Percentiles rank a stretch among this genome's conserved stretches.
These are phyloP conservation scores for Tripidium arundinaceum DNA, from an alignment of 202 grass and related monocot genomes.

Conservation along the genomic window DNA sequence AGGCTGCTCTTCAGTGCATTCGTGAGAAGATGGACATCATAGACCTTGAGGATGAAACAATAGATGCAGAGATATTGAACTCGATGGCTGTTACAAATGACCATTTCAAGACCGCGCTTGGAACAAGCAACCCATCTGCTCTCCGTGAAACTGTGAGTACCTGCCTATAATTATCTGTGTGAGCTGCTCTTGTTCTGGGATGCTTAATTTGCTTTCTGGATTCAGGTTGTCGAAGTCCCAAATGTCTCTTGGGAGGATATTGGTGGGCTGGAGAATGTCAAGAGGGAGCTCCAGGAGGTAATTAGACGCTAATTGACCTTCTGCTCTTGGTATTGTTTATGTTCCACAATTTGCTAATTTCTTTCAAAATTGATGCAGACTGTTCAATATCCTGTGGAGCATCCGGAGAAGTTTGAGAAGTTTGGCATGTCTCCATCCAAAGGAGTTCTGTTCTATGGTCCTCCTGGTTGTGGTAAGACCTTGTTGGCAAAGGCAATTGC, in stretches of 20 bases:
- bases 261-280: slow-evolving; percentile 93
- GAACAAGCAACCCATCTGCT: slow-evolving; percentile 92
- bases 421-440: slow-evolving; percentile 95
- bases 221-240: slow-evolving; percentile 93
- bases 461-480: slow-evolving; percentile 89
- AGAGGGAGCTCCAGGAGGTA: slow-evolving; percentile 96
- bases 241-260: slow-evolving; percentile 89
- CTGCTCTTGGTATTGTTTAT: background rate
- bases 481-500: slow-evolving; percentile 93
- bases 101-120: slow-evolving; percentile 94
- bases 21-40: slow-evolving; percentile 99
- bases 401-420: slow-evolving; percentile 90
- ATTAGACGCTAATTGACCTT: background rate
- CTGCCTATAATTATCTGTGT: background rate
- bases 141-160: slow-evolving; percentile 91
- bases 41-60: slow-evolving; percentile 92
- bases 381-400: slow-evolving; percentile 92
- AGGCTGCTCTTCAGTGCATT: slow-evolving; percentile 92
- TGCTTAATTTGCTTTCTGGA: slow-evolving; percentile 23
- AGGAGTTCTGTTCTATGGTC: slow-evolving; percentile 89
- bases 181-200: background rate
- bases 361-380: slow-evolving; percentile 39
- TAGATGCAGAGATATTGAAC: slow-evolving; percentile 92
- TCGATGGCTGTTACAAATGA: slow-evolving; percentile 97
- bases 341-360: background rate